These are phyloP conservation scores for Fusarium sp. DNA, from an alignment of 2,329 filamentous ascomycete species.

Conservation along the genomic window DNA sequence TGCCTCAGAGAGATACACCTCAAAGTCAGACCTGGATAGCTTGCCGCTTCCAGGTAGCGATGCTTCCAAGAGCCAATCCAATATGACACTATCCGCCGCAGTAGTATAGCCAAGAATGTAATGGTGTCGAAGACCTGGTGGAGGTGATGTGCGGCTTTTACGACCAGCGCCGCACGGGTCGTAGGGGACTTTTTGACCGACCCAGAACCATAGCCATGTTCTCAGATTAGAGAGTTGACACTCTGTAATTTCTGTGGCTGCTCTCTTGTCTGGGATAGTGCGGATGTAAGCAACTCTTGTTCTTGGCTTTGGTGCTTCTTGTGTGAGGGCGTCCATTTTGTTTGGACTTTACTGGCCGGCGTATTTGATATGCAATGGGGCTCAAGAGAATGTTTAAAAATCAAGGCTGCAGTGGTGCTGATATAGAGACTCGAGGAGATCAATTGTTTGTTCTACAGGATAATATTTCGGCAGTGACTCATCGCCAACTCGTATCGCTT, in stretches of 20 bases:
- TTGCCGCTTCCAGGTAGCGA: neutral
- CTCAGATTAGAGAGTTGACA: neutral
- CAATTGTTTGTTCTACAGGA: too few species aligned
- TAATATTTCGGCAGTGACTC: neutral
- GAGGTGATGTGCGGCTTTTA: neutral
- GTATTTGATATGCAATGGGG: too few species aligned
- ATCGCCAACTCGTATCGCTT: neutral
- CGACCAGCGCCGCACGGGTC: neutral
- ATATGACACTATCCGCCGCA: neutral
- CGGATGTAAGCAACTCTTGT: constrained; percentile 11
- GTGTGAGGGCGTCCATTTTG: neutral
- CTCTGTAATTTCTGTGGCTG: neutral
- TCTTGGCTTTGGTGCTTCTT: rapidly evolving
- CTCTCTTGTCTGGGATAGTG: neutral
- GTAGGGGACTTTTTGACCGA: neutral
- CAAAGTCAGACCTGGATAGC: neutral
- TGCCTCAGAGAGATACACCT: neutral
- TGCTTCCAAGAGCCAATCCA: neutral
- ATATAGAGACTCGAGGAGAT: too few species aligned
- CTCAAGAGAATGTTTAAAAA: too few species aligned
- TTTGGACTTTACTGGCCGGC: neutral
- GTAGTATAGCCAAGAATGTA: constrained; percentile 5
- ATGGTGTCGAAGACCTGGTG: neutral
- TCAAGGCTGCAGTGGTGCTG: too few species aligned
- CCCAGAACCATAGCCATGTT: neutral